phyloP scores from a whole-genome alignment of 1,284 basidiomycete genomes.

The Testicularia cyperi region DNA sequence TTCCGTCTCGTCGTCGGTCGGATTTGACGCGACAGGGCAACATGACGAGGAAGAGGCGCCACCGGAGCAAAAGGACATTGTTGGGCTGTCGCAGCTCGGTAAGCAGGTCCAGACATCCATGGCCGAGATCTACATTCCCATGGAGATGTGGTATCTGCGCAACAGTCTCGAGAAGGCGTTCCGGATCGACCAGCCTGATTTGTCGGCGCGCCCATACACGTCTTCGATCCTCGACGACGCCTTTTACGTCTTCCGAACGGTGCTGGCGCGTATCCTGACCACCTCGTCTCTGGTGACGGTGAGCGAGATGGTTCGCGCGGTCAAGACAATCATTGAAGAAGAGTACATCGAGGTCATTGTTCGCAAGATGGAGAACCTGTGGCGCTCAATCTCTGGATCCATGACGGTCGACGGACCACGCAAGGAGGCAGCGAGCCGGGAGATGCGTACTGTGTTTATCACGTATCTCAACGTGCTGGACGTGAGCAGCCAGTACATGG shows the following conservation, averaged over 20 bases:
- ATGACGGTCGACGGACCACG: slow-evolving; percentile 57
- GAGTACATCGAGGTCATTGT: slow-evolving; percentile 55
- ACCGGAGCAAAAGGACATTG: slow-evolving; percentile 60
- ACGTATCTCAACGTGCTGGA: slow-evolving; percentile 56
- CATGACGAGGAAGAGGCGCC: neutral
- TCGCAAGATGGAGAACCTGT: slow-evolving; percentile 52
- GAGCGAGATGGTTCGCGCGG: slow-evolving; percentile 23
- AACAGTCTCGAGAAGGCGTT: slow-evolving; percentile 75
- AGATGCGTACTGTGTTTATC: slow-evolving; percentile 52
- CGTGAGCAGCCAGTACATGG: slow-evolving; percentile 47
- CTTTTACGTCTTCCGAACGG: slow-evolving; percentile 55
- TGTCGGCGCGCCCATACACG: slow-evolving; percentile 35
- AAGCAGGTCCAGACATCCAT: slow-evolving; percentile 65
- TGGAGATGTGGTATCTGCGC: slow-evolving; percentile 91
- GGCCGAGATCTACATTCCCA: slow-evolving; percentile 75
- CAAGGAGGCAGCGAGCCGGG: slow-evolving; percentile 53
- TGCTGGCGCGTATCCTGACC: slow-evolving; percentile 48
- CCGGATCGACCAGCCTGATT: slow-evolving; percentile 38
- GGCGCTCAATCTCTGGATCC: slow-evolving; percentile 38
- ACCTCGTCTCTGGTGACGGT: slow-evolving; percentile 39
- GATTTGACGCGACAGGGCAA: neutral
- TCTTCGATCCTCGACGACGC: slow-evolving; percentile 57
- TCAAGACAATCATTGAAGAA: slow-evolving; percentile 41
- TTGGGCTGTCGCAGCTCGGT: slow-evolving; percentile 68
- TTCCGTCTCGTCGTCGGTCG: slow-evolving; percentile 11